Evolutionary conservation across 148 eudicot species (phyloP), one percentile per base, ranked within the genome.

Genomic region (Heliosperma pusillum): DNA sequence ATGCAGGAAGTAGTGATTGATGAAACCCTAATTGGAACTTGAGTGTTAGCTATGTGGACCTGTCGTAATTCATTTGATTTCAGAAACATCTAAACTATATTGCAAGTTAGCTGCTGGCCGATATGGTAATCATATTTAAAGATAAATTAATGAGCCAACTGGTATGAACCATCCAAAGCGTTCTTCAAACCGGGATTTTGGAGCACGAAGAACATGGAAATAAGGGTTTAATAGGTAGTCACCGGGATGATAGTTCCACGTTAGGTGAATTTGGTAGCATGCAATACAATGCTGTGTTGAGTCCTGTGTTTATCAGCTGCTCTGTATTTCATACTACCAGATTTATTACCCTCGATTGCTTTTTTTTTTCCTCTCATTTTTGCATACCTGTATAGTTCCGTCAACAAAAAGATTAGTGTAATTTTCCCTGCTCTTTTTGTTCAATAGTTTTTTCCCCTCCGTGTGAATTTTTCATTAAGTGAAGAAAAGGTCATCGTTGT

Each of bases 1-100:
- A 4, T 82, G 85, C 83, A 87, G 90, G 87, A 80, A 78, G 50
- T 81, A 79, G 68, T 74, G 69, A 77, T 87, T 58, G 76, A 80
- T 71, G 80, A 81, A 30, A 24, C 56, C 61, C 55, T 42, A 52
- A 5, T 70, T 19, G 40, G 47, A 69, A 70, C 80, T 50, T 64
- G 50, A 58, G n/a, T 62, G 16, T 27, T 21, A 15, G 12, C 52
- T 62, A 24, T 33, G 42, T 58, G 61, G 6, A 5, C 6, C 40
- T 33, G 40, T 5, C 40, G 40, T 33, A 33, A 33, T 33, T 33
- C 5, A 33, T 33, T 33, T 33, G 40, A 33, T 33, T 33, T 33
- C 40, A 33, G 4, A 33, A 33, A 15, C 61, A 26, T 62, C 68
- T 67, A 58, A 61, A 42, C 42, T 73, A 27, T 60, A 44, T 70